Evolutionary conservation across 257 asterid species (phyloP).

Genomic region (Jacaranda copaia): DNA sequence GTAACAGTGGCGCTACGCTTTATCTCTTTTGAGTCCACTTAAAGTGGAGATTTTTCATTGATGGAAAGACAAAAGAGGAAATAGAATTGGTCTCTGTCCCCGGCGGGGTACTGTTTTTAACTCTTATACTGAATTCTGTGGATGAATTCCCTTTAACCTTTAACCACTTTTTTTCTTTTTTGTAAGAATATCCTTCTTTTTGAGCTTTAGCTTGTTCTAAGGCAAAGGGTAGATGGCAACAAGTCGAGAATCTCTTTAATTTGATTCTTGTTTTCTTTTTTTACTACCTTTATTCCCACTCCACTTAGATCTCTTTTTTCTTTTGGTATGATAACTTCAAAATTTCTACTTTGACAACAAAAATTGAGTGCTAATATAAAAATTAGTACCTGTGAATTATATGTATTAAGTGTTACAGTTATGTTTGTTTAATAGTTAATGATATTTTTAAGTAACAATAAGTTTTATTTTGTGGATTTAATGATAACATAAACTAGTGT

Average conservation of each 20-base stretch:
- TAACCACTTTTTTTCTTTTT: conserved; percentile 2
- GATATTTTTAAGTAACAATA: too few species aligned
- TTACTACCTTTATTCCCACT: conserved; percentile 32
- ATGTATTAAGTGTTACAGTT: too few species aligned
- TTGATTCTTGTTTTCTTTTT: not conserved
- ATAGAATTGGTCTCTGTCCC: not conserved
- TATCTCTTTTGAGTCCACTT: not conserved
- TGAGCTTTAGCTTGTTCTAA: not conserved
- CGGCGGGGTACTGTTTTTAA: not conserved
- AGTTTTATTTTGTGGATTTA: too few species aligned
- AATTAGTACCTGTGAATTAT: too few species aligned
- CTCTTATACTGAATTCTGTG: not conserved
- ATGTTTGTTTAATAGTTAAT: too few species aligned
- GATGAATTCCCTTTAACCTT: conserved; percentile 18
- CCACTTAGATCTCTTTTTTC: conserved; percentile 25
- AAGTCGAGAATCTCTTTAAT: not conserved
- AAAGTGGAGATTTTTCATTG: conserved; percentile 8
- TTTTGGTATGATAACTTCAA: too few species aligned
- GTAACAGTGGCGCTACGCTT: conserved; percentile 17
- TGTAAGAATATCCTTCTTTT: conserved; percentile 29
- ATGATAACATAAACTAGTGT: too few species aligned
- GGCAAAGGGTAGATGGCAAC: not conserved
- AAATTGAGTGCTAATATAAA: too few species aligned
- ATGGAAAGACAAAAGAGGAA: not conserved
- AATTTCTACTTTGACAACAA: too few species aligned